Evolutionary conservation across 306 rosid genomes (phyloP), one percentile per base, ranked within the genome.

Genomic region (Lathyrus aphaca): DNA sequence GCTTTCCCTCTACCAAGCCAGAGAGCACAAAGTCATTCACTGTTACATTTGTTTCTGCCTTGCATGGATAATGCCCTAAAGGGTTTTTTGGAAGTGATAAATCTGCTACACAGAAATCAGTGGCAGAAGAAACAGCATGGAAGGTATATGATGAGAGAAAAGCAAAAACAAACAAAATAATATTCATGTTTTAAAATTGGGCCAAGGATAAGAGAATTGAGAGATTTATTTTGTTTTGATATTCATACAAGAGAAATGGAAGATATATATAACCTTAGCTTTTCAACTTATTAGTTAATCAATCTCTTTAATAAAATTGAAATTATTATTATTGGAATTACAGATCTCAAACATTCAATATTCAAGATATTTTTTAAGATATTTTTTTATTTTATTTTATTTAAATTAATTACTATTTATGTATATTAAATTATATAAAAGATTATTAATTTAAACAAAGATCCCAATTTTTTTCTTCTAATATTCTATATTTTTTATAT

Each of bases 41-140:
- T 14, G 64, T 58, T 30, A 58, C 64, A 30, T 14, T 7, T 19
- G 6, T 9, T 14, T 4, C 6, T 30, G 58, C 3, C 10, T 66
- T 66, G 71, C 71, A 66, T 11, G 40, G 42, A 44, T 66, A 35
- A 35, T 35, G 21, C 10, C 71, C 71, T 46, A 27, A 66, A 46
- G 71, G 58, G 16, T 10, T 27, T 3, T 27, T 19, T 46, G 71
- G 29, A 45, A 6, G n/a, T 8, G 12, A 21, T 4, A 66, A 21
- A 10, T 66, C 25, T 27, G 71, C 71, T 1, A 66, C 58, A 46
- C 58, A 66, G 23, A 66, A 66, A 8, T 66, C 56, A 4, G 15
- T 17, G 12, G 25, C 18, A 25, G 39, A 2, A 30, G 43, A 10
- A 66, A 39, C 3, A 58, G 42, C 23, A 66, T 8, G 15, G 30